Evolutionary conservation across 495 filamentous ascomycete genomes (phyloP), one percentile per base, ranked within the genome.

Genomic region (Neurospora intermedia): DNA sequence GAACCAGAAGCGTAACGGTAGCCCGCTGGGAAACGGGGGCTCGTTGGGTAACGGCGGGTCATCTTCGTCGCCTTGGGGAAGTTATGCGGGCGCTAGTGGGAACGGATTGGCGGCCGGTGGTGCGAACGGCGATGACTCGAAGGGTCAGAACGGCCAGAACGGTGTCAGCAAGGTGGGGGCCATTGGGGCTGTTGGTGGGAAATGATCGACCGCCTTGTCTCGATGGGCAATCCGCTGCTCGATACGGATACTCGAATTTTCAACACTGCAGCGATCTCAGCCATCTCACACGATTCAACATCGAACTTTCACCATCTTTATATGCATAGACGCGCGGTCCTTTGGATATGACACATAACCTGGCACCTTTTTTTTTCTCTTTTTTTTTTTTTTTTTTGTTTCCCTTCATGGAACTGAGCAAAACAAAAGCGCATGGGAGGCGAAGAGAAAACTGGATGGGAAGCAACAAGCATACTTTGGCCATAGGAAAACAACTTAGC

Each of bases 1-100:
- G 39, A 81, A 80, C 69, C 76, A 82, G 18, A 80, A 81, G 20
- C 74, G 79, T 69, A 86, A 86, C 77, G 79, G 85, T 8, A 77
- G 80, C 16, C 71, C 73, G 23, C 69, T 78, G 6, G 83, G 80
- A 13, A 80, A 76, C 43, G 75, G 77, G 4, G 79, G 78, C 72
- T 77, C 83, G n/a, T 69, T 79, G 10, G 75, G 79, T 40, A 76
- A 76, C 70, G 80, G 77, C 15, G 81, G 81, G 70, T 81, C 78
- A 74, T 85, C 78, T 75, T 85, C 54, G 27, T 66, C 54, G 13
- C 54, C 54, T 35, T 66, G 54, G 54, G 54, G 54, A 35, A 66
- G 54, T 18, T 66, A 66, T 35, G 54, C 54, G 27, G 54, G 54
- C 27, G 54, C 54, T 66, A 27, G 20, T 59, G 48, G 48, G 20